phyloP scores from a whole-genome alignment of 495 filamentous ascomycete species.

The Rhypophila decipiens region DNA sequence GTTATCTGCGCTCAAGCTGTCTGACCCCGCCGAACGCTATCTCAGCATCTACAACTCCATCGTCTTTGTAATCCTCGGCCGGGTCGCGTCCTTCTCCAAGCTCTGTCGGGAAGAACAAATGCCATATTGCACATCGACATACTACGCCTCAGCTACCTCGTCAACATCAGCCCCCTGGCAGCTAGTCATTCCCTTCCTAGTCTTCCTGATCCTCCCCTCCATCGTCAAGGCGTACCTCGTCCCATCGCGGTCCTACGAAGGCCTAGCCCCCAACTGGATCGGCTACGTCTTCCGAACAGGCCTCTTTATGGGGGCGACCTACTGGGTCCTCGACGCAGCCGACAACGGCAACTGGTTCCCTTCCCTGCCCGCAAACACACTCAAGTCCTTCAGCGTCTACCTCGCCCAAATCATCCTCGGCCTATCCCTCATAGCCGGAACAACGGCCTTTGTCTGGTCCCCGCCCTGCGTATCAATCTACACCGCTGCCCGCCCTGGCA shows the following conservation, averaged over 20 bases:
- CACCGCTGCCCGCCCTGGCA: conserved; percentile 28
- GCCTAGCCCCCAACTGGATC: conserved; percentile 76
- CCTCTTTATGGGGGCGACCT: conserved; percentile 68
- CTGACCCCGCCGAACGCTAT: conserved; percentile 54
- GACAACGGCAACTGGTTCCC: conserved; percentile 84
- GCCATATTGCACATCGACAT: conserved; percentile 92
- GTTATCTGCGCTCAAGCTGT: conserved; percentile 66
- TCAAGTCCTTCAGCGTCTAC: conserved; percentile 69
- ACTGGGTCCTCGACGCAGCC: conserved; percentile 86
- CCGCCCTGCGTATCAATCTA: conserved; percentile 67
- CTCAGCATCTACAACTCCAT: conserved; percentile 78
- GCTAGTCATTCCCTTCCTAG: conserved; percentile 66
- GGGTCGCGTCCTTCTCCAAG: conserved; percentile 80
- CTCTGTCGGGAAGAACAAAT: conserved; percentile 98
- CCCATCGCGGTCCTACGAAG: conserved; percentile 75
- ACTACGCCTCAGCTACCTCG: conserved; percentile 84
- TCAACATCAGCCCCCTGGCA: conserved; percentile 94
- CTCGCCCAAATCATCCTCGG: conserved; percentile 72
- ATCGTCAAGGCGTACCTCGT: conserved; percentile 73
- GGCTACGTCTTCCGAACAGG: conserved; percentile 70
- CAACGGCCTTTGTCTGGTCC: conserved; percentile 64
- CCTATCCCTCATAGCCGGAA: conserved; percentile 60
- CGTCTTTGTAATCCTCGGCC: conserved; percentile 73
- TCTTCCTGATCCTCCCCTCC: conserved; percentile 66
- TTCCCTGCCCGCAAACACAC: conserved; percentile 45